Evolutionary conservation across 1,139 yeast genomes (phyloP).

Genomic region (Geotrichum candidum): DNA sequence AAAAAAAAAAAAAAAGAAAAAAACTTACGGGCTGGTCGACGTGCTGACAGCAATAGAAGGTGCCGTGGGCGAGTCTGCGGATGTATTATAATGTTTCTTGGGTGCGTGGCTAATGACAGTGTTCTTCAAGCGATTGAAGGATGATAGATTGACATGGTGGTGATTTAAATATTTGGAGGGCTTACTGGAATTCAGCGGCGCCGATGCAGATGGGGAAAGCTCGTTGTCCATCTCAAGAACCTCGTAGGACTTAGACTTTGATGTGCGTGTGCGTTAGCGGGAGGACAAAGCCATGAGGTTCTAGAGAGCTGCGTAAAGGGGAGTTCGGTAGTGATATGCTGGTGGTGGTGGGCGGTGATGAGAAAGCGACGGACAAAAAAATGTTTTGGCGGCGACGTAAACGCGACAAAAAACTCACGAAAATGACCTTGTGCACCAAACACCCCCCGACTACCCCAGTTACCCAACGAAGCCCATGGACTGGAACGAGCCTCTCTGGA

Average conservation of each 20-base stretch:
- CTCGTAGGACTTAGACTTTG: not conserved
- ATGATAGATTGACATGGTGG: not conserved
- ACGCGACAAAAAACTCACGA: not conserved
- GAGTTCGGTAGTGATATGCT: not conserved
- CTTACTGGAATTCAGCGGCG: not conserved
- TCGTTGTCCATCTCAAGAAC: not conserved
- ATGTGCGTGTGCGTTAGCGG: not conserved
- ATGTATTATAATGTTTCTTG: not conserved
- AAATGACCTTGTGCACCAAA: not conserved
- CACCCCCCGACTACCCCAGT: not conserved
- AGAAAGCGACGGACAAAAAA: constrained; percentile 2
- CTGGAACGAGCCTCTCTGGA: no score
- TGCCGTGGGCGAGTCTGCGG: not conserved
- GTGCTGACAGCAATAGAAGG: not conserved
- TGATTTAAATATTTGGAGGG: not conserved
- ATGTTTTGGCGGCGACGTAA: not conserved
- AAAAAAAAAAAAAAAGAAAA: not conserved
- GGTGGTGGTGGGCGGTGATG: not conserved
- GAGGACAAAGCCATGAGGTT: not conserved
- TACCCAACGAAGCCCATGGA: not conserved
- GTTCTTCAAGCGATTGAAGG: not conserved
- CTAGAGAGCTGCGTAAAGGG: not conserved
- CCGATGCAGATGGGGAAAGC: not conserved
- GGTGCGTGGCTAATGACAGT: not conserved
- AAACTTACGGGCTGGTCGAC: not conserved